Conservation (phyloP, 1,284 basidiomycete species). For the Phellopilus nigrolimitatus region DNA sequence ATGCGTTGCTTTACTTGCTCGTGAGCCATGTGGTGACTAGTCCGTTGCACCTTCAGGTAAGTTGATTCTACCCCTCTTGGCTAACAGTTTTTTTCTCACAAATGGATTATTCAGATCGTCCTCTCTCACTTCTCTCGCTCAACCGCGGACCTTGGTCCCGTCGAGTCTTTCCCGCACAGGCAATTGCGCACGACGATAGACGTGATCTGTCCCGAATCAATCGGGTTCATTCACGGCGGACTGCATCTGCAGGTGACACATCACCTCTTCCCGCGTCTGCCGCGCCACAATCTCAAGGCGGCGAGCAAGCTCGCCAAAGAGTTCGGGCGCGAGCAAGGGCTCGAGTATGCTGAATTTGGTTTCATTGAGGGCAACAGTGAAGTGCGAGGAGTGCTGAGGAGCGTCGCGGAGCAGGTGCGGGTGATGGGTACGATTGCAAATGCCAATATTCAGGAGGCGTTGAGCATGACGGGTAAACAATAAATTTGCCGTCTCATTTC, state of each 20-base stretch:
- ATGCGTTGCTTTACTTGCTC: conserved; percentile 63
- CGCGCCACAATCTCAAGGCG: conserved; percentile 86
- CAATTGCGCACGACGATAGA: conserved; percentile 97
- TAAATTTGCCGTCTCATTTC: neutral
- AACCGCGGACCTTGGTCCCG: conserved; percentile 85
- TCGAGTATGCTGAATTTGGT: conserved; percentile 87
- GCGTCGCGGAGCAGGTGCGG: conserved; percentile 80
- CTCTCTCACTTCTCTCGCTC: conserved; percentile 98
- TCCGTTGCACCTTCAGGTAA: conserved; percentile 81
- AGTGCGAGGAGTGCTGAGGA: conserved; percentile 69
- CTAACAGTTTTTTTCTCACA: conserved; percentile 1
- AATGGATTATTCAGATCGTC: conserved; percentile 78
- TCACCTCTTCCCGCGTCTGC: conserved; percentile 93
- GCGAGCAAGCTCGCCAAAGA: conserved; percentile 82
- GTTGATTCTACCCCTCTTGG: conserved; percentile 12
- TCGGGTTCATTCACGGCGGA: conserved; percentile 92
- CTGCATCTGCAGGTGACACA: conserved; percentile 95
- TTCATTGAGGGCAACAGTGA: conserved; percentile 82
- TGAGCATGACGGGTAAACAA: conserved; percentile 32
- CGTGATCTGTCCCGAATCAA: conserved; percentile 79
- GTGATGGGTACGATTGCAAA: conserved; percentile 72
- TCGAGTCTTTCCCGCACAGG: conserved; percentile 88
- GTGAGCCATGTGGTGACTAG: conserved; percentile 79
- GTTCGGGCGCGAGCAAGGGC: conserved; percentile 78
- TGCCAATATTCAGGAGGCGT: conserved; percentile 54